Conservation (phyloP, 1,284 basidiomycete species). For the Earliella scabrosa region DNA sequence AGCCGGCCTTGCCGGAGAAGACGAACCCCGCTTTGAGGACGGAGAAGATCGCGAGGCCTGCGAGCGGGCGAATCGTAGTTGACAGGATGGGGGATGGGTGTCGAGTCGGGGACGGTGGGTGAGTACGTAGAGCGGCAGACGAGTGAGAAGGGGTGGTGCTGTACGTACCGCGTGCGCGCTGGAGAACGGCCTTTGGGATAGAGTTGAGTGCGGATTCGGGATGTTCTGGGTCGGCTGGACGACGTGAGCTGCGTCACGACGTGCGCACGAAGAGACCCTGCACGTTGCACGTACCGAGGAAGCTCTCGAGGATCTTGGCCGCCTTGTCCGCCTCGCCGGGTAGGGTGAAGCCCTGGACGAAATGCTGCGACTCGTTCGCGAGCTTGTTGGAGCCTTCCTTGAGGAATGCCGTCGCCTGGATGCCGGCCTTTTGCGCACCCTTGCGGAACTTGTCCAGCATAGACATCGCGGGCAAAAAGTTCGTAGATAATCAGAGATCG, state of each 20-base stretch:
- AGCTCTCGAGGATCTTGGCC: slow-evolving; percentile 87
- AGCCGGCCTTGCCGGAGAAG: slow-evolving; percentile 95
- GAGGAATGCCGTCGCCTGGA: slow-evolving; percentile 78
- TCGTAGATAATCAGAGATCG: neutral
- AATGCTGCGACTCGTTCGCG: slow-evolving; percentile 71
- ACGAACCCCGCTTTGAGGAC: slow-evolving; percentile 95
- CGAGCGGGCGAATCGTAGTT: neutral
- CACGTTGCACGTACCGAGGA: slow-evolving; percentile 68
- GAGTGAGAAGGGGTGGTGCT: slow-evolving; percentile 23
- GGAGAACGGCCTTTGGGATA: slow-evolving; percentile 93
- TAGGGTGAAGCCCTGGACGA: slow-evolving; percentile 84
- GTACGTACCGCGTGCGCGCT: slow-evolving; percentile 88
- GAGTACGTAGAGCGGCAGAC: neutral
- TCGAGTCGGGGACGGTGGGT: no score
- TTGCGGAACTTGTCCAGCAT: slow-evolving; percentile 81
- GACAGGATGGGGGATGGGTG: no score
- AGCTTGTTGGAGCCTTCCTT: slow-evolving; percentile 68
- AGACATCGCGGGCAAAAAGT: slow-evolving; percentile 43
- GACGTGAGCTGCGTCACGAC: neutral
- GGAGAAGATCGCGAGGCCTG: slow-evolving; percentile 94
- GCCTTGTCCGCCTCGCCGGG: slow-evolving; percentile 92
- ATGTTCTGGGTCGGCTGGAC: slow-evolving; percentile 82
- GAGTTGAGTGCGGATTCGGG: slow-evolving; percentile 94
- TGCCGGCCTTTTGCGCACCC: slow-evolving; percentile 81
- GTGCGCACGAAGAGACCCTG: neutral